Evolutionary conservation across 495 filamentous ascomycete genomes (phyloP).

Genomic region (Penicillium atrosanguineum): DNA sequence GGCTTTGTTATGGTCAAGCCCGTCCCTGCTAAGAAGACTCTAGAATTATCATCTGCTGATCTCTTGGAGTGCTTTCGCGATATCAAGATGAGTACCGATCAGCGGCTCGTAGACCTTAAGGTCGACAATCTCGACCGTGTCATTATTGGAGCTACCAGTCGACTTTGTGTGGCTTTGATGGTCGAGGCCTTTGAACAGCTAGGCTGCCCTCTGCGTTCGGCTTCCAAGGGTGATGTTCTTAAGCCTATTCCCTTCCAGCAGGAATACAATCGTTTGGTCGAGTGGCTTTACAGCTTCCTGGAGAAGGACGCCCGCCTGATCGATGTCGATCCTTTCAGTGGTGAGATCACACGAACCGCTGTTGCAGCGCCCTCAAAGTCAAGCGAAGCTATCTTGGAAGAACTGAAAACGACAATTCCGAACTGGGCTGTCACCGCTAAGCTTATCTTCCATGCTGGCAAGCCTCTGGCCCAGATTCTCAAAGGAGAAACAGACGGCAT

Average conservation of each 20-base stretch:
- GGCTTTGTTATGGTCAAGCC: neutral
- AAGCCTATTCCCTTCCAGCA: constrained; percentile 28
- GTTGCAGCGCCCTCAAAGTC: constrained; percentile 29
- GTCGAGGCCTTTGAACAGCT: constrained; percentile 47
- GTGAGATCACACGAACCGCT: constrained; percentile 37
- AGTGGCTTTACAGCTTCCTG: constrained; percentile 42
- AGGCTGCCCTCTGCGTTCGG: constrained; percentile 31
- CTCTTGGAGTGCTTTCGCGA: neutral
- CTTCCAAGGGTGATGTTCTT: constrained; percentile 32
- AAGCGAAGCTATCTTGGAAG: constrained; percentile 32
- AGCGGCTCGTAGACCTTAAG: neutral
- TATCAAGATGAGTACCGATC: constrained; percentile 1
- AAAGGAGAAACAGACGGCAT: constrained; percentile 44
- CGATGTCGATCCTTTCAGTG: constrained; percentile 24
- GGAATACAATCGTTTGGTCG: constrained; percentile 32
- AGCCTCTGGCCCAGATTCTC: constrained; percentile 39
- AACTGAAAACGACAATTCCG: constrained; percentile 35
- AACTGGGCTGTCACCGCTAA: constrained; percentile 36
- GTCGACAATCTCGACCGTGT: neutral
- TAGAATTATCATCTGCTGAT: neutral
- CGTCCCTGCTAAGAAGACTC: neutral
- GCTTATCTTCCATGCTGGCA: constrained; percentile 44
- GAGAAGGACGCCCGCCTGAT: constrained; percentile 42
- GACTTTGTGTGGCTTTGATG: constrained; percentile 35
- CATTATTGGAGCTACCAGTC: neutral